These are phyloP conservation scores for Hyaloscypha bicolor DNA, from an alignment of 495 filamentous ascomycete species.

Conservation along the genomic window DNA sequence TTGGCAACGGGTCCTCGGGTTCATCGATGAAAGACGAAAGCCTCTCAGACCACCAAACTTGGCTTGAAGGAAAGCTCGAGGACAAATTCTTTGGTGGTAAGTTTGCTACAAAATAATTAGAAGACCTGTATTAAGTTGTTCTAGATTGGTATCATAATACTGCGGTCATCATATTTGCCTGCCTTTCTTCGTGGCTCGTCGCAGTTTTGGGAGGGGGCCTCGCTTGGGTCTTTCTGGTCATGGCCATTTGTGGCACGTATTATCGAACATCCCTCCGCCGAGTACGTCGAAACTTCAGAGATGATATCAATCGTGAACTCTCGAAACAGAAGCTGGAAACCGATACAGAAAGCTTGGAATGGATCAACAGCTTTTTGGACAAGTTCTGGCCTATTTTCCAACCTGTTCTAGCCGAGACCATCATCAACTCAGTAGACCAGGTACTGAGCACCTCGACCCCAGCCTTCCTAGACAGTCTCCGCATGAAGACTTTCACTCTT, in stretches of 20 bases:
- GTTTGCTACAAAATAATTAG: conserved; percentile 28
- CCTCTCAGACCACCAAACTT: conserved; percentile 83
- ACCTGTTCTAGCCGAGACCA: conserved; percentile 86
- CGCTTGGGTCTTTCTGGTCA: conserved; percentile 89
- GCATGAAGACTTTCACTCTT: conserved; percentile 86
- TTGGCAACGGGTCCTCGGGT: conserved; percentile 56
- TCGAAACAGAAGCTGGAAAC: conserved; percentile 86
- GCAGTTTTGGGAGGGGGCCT: conserved; percentile 89
- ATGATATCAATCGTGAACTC: conserved; percentile 93
- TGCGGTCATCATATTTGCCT: conserved; percentile 88
- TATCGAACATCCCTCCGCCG: conserved; percentile 94
- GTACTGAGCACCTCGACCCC: conserved; percentile 90
- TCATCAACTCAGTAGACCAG: conserved; percentile 93
- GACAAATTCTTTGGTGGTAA: conserved; percentile 91
- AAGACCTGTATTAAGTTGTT: conserved; percentile 24
- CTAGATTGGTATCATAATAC: conserved; percentile 98
- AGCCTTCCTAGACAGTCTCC: conserved; percentile 89
- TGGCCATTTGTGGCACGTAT: conserved; percentile 91
- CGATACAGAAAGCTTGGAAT: conserved; percentile 92
- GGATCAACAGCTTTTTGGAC: conserved; percentile 98
- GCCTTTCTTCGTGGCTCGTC: conserved; percentile 85
- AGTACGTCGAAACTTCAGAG: conserved; percentile 92
- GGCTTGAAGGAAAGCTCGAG: conserved; percentile 78
- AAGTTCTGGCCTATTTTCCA: conserved; percentile 99
- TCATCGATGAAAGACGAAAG: conserved; percentile 58